phyloP scores from a whole-genome alignment of 2,329 filamentous ascomycete species.

The Talaromyces piceae region DNA sequence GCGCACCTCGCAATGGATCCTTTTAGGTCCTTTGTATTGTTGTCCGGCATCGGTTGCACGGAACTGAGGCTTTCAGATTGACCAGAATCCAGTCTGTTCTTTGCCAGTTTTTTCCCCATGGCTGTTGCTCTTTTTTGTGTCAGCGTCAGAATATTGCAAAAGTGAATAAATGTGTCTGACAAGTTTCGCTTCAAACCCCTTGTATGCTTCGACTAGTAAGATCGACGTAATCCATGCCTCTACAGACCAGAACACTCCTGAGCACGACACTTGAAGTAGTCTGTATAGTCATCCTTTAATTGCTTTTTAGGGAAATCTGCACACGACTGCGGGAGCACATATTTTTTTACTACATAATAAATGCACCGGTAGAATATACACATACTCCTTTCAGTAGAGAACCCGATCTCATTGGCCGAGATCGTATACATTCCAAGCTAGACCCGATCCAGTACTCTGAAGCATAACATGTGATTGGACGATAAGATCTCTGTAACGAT shows the following conservation, averaged over 20 bases:
- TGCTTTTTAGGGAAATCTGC: too few species aligned
- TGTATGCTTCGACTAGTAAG: neutral
- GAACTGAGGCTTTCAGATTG: too few species aligned
- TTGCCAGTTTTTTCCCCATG: too few species aligned
- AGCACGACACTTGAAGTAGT: too few species aligned
- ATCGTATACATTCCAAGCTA: neutral
- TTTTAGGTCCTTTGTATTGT: neutral
- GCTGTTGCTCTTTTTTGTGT: too few species aligned
- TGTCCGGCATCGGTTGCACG: neutral
- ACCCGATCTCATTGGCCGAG: neutral
- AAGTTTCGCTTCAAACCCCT: neutral
- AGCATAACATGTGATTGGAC: neutral
- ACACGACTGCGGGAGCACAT: too few species aligned
- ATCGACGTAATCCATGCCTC: neutral
- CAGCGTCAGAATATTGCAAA: too few species aligned
- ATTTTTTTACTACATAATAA: too few species aligned
- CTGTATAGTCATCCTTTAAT: too few species aligned
- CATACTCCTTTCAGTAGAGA: neutral
- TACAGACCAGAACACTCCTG: neutral
- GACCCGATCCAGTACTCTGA: neutral
- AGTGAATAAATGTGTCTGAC: neutral
- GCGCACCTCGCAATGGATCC: neutral
- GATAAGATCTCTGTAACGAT: too few species aligned
- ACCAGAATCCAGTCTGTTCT: too few species aligned
- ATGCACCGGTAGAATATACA: too few species aligned